These are phyloP conservation scores for Emergomyces orientalis DNA, from an alignment of 2,329 filamentous ascomycete genomes.

Conservation along the genomic window DNA sequence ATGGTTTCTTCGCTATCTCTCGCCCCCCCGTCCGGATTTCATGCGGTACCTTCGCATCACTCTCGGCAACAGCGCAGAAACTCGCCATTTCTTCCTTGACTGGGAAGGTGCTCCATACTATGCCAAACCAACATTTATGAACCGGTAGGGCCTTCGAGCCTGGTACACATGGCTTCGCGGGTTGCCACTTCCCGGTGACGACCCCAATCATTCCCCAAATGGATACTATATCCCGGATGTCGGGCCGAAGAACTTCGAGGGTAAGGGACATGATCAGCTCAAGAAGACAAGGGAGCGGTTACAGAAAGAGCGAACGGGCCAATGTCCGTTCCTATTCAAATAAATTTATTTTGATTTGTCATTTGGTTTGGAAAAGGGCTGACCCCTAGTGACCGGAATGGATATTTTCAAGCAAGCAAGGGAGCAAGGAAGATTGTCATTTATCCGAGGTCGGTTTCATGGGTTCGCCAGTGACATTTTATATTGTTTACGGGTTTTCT, in stretches of 20 bases:
- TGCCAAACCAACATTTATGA: constrained; percentile 49
- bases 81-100: constrained; percentile 41
- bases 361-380: background rate
- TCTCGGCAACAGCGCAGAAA: constrained; percentile 44
- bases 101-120: constrained; percentile 61
- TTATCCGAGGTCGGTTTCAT: background rate
- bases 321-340: constrained; percentile 40
- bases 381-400: background rate
- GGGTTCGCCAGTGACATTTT: background rate
- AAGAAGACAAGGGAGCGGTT: constrained; percentile 34
- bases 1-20: constrained; percentile 48
- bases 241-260: constrained; percentile 49
- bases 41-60: constrained; percentile 32
- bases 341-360: background rate
- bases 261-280: constrained; percentile 45
- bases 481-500: background rate
- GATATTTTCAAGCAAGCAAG: background rate
- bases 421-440: background rate
- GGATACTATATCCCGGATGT: constrained; percentile 48
- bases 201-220: constrained; percentile 39
- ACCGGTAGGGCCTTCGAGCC: constrained; percentile 52
- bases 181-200: constrained; percentile 40
- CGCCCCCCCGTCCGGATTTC: constrained; percentile 47
- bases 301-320: constrained; percentile 29
- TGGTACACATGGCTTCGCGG: constrained; percentile 42